These are phyloP conservation scores for Periglandula ipomoeae DNA, from an alignment of 2,329 filamentous ascomycete genomes.

Conservation along the genomic window DNA sequence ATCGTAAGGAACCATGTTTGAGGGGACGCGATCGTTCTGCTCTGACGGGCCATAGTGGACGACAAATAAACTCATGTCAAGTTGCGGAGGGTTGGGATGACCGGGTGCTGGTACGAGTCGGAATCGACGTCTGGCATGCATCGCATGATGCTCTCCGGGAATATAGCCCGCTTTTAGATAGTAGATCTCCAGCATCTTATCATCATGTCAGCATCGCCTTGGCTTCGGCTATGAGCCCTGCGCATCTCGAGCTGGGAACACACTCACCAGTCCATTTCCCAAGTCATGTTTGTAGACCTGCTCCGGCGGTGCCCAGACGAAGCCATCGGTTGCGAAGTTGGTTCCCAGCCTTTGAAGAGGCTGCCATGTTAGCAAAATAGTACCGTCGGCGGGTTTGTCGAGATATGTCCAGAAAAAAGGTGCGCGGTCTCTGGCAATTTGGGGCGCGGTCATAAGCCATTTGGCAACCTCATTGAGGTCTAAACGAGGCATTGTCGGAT, in stretches of 20 bases:
- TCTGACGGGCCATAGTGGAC: conserved; percentile 81
- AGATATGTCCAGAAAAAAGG: conserved; percentile 93
- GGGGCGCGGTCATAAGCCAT: conserved; percentile 75
- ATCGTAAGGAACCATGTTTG: conserved; percentile 55
- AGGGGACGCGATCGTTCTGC: conserved; percentile 62
- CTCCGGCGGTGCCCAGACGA: conserved; percentile 81
- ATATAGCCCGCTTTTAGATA: conserved; percentile 74
- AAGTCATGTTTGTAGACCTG: conserved; percentile 65
- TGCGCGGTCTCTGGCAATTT: conserved; percentile 73
- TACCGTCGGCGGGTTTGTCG: conserved; percentile 71
- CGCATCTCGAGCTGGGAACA: not conserved
- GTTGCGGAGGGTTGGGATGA: conserved; percentile 57
- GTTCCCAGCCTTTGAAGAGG: conserved; percentile 60
- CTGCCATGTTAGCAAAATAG: conserved; percentile 82
- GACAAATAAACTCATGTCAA: conserved; percentile 80
- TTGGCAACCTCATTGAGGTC: conserved; percentile 70
- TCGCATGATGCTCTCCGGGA: conserved; percentile 63
- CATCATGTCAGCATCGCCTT: not conserved
- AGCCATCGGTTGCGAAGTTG: conserved; percentile 83
- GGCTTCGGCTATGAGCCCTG: not conserved
- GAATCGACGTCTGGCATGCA: conserved; percentile 76
- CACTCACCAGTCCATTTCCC: conserved; percentile 47
- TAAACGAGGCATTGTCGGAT: conserved; percentile 63
- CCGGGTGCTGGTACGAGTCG: conserved; percentile 68
- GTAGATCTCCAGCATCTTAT: conserved; percentile 78